Conservation (phyloP, 2,329 filamentous ascomycete genomes). For the Fusarium xyrophilum region DNA sequence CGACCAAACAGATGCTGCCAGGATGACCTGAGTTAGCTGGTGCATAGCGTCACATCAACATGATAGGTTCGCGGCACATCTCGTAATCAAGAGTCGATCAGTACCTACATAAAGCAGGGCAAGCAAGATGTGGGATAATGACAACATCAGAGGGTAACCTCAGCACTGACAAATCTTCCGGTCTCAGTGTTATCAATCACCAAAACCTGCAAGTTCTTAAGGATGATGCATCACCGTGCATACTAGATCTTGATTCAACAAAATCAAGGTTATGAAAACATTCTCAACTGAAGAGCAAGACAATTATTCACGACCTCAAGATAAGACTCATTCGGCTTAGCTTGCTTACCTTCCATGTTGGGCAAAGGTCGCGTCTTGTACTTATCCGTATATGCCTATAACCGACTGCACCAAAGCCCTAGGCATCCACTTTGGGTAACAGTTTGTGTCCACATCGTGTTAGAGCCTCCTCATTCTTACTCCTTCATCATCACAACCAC, state of each 20-base stretch:
- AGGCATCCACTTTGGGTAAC: constrained; percentile 21
- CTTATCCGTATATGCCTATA: constrained; percentile 22
- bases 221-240: not conserved
- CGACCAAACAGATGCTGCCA: constrained; percentile 16
- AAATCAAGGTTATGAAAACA: not conserved
- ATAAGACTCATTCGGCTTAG: constrained; percentile 17
- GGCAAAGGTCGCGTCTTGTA: not conserved
- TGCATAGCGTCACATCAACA: constrained; percentile 35
- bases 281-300: not conserved
- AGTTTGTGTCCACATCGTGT: constrained; percentile 18
- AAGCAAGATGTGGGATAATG: constrained; percentile 29
- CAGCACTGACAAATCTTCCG: not conserved
- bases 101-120: constrained; percentile 26
- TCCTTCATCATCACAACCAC: constrained; percentile 34
- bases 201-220: not conserved
- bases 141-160: constrained; percentile 3
- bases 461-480: constrained; percentile 25
- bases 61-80: constrained; percentile 29
- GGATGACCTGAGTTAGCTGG: constrained; percentile 6
- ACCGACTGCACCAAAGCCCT: constrained; percentile 13
- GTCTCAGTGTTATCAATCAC: not conserved
- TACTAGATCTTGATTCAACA: not conserved
- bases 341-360: not conserved
- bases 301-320: not conserved
- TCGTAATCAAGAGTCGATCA: constrained; percentile 28